Evolutionary conservation across 116 monocot species (phyloP), one percentile per base, ranked within the genome.

Genomic region (Papilionanthe hybrid): DNA sequence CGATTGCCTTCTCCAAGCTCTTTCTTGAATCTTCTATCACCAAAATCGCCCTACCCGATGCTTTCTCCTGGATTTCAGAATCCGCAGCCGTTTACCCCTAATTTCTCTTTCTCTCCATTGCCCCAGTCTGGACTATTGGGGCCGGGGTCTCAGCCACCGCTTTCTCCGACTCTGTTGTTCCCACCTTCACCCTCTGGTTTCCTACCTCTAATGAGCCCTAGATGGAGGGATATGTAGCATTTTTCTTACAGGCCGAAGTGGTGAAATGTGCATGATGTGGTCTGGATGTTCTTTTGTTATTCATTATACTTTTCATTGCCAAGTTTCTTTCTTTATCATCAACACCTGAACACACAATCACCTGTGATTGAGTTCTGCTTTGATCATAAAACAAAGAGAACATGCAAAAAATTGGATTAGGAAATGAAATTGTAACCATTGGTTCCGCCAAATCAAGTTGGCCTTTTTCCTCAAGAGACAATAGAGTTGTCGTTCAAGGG

Each of bases 111-210:
- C 69, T 95, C 92, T 0, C 89, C 91, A 10, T 18, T 87, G 63
- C 37, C 86, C 41, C 83, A 83, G 29, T 72, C 83, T 4, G 94
- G 94, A 50, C 85, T 94, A 41, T 63, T 92, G 58, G 88, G 63
- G 13, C 85, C 89, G 22, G 86, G 78, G 9, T 78, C 81, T 2
- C 88, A 76, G 55, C 85, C 85, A 1, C 89, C 94, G 32, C 85
- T 80, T 42, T 91, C 91, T 0, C 93, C 98, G 0, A 81, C 84
- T 25, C 79, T 85, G 8, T 74, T 88, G 79, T 94, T 94, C 69
- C 98, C 98, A 22, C 83, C 47, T 20, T 98, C 94, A 1, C 98
- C 98, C 0, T 90, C 94, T 0, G 87, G 83, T 43, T 92, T 94
- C 75, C 80, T 94, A 44, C 86, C 90, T 28, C 20, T 86, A 22